Percentiles rank a stretch among this genome's conserved stretches.
Conservation (phyloP, 2,329 filamentous ascomycete species). For the Arthrobotrys musiformis region DNA sequence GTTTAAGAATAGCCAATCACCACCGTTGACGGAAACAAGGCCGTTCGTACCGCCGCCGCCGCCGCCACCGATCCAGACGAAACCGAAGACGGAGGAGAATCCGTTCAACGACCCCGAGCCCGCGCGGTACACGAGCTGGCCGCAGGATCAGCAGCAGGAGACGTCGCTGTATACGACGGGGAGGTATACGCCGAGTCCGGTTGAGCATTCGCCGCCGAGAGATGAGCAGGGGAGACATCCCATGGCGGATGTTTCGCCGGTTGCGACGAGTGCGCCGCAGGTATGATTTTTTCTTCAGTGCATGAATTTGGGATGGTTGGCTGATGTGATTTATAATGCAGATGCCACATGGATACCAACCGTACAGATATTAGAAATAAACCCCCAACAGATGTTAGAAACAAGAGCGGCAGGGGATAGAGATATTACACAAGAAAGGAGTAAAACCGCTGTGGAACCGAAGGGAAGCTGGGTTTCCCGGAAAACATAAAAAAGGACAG, state of each 20-base stretch:
- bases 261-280: conserved; percentile 12
- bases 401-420: background rate
- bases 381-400: background rate
- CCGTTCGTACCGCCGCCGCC: conserved; percentile 34
- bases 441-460: background rate
- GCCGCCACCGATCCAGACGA: conserved; percentile 15
- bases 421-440: background rate
- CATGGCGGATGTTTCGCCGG: conserved; percentile 46
- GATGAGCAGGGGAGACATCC: conserved; percentile 36
- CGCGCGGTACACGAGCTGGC: conserved; percentile 2
- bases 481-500: too few relatives aligned
- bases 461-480: conserved; percentile 33
- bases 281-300: conserved; percentile 8
- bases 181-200: conserved; percentile 45
- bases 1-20: conserved; percentile 31
- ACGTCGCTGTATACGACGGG: conserved; percentile 2
- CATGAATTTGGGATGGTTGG: background rate
- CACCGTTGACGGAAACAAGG: conserved; percentile 19
- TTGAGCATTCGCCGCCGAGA: conserved; percentile 10
- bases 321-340: conserved; percentile 14
- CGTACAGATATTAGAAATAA: conserved; percentile 51
- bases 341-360: conserved; percentile 53
- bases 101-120: conserved; percentile 53
- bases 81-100: conserved; percentile 4
- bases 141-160: conserved; percentile 7